These are phyloP conservation scores for Mucor sp. DNA, from an alignment of 371 early-diverging fungal species.

Conservation along the genomic window DNA sequence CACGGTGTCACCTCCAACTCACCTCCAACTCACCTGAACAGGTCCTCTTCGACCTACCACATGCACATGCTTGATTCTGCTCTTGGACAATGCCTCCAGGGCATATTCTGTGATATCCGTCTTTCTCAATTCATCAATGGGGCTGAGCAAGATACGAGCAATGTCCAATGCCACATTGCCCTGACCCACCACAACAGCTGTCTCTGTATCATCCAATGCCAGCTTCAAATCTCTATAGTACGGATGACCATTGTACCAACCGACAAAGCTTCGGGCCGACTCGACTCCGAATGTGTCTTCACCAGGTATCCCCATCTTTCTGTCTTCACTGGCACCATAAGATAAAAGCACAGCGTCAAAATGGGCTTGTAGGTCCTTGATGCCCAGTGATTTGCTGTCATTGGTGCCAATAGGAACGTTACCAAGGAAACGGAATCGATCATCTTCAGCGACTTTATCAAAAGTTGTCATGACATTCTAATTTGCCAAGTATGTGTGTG, in stretches of 20 bases:
- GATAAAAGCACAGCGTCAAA: slow-evolving; percentile 88
- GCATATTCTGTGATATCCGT: slow-evolving; percentile 91
- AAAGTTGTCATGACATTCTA: slow-evolving; percentile 87
- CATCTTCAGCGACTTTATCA: slow-evolving; percentile 73
- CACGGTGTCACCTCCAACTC: no score
- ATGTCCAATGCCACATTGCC: slow-evolving; percentile 97
- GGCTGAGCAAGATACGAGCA: slow-evolving; percentile 86
- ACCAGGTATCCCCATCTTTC: slow-evolving; percentile 71
- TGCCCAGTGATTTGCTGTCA: slow-evolving; percentile 34
- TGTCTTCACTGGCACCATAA: slow-evolving; percentile 85
- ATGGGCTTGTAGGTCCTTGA: slow-evolving; percentile 58
- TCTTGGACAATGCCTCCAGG: slow-evolving; percentile 67
- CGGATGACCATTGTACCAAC: slow-evolving; percentile 96
- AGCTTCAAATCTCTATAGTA: slow-evolving; percentile 53
- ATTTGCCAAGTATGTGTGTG: no score
- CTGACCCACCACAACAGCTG: slow-evolving; percentile 88
- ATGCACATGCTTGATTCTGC: slow-evolving; percentile 78
- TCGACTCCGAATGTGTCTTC: slow-evolving; percentile 67
- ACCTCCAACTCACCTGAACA: slow-evolving; percentile 75
- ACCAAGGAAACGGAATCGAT: slow-evolving; percentile 80
- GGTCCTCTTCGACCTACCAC: slow-evolving; percentile 94
- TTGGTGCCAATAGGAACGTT: slow-evolving; percentile 67
- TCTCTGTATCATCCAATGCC: slow-evolving; percentile 70
- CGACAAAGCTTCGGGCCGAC: slow-evolving; percentile 88
- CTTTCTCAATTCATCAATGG: slow-evolving; percentile 70